These are phyloP conservation scores for Asterochloris sp. DNA, from an alignment of 139 green algal species.

Conservation along the genomic window DNA sequence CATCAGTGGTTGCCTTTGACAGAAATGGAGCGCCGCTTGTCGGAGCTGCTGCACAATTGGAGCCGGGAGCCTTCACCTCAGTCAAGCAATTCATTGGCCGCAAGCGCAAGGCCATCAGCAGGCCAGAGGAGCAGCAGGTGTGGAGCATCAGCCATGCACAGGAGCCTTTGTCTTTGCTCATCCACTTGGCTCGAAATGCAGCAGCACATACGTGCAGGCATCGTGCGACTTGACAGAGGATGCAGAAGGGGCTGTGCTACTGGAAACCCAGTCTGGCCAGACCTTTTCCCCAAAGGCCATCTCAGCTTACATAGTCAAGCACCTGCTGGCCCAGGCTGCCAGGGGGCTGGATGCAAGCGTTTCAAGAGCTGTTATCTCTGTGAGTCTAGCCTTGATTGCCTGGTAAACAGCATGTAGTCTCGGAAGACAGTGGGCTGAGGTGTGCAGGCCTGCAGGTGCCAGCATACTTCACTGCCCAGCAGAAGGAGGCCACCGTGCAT, in stretches of 20 bases:
- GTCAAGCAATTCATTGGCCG: conserved; percentile 85
- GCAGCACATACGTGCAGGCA: background rate
- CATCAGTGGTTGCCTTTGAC: background rate
- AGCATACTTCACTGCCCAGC: conserved; percentile 81
- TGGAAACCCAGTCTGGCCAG: conserved; percentile 27
- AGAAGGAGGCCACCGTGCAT: conserved; percentile 70
- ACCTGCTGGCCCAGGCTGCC: conserved; percentile 62
- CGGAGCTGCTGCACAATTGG: background rate
- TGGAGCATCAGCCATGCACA: background rate
- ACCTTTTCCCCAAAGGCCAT: conserved; percentile 80
- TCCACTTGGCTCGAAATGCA: background rate
- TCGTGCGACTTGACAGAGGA: background rate
- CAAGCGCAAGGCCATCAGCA: conserved; percentile 8
- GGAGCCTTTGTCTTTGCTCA: background rate
- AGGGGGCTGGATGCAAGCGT: conserved; percentile 24
- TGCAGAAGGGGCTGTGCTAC: background rate
- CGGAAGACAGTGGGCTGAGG: background rate
- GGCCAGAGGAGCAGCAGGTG: background rate
- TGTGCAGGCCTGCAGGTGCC: conserved; percentile 45
- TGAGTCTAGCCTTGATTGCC: background rate
- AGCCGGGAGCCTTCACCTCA: conserved; percentile 73
- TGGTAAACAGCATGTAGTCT: background rate
- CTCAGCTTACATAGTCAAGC: conserved; percentile 47
- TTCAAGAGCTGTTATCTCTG: conserved; percentile 81
- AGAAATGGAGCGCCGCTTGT: background rate